Evolutionary conservation across 2,329 filamentous ascomycete genomes (phyloP), one percentile per base, ranked within the genome.

Genomic region (Diaporthe batatas): DNA sequence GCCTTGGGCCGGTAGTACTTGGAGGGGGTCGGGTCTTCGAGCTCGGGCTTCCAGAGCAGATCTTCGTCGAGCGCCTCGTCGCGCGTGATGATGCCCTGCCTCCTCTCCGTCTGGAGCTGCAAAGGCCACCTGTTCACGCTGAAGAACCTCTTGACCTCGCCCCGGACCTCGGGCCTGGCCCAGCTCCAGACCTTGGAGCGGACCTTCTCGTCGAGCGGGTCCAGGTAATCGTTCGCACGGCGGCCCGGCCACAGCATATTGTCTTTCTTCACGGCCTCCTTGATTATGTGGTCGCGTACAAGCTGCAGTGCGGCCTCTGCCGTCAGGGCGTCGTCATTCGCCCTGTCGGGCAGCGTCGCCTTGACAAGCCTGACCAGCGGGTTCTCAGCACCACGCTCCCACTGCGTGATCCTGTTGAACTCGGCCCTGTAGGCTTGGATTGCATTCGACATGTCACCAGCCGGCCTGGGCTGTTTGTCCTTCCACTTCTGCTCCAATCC

Each of bases 101-200:
- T 78, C 29, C 77, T 75, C 32, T 77, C 67, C 8, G 73, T 78
- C 75, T 87, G 84, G 68, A 84, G 77, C 34, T 83, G 76, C 25
- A 84, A 55, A 47, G 86, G 86, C 87, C 87, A 89, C 51, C 86
- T 82, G 76, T 84, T 80, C 57, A 89, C 78, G 74, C 80, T 78
- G 79, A 86, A 89, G 77, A 82, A 88, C 7, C 77, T 75, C 58
- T 75, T 77, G 68, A 76, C 64, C 54, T n/a, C 32, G 14, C 77
- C 77, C 21, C 76, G 76, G 10, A 79, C 77, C 23, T 57, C 55
- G 1, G 77, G 73, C 44, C 72, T 54, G 7, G 80, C 82, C 79
- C 81, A 83, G 74, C 81, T 79, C 83, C 83, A 84, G 65, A 81
- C 73, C 6, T 79, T 75, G 70, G 83, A 79, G 70, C 80, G 75